Base-by-base conservation (phyloP, 176 grass and related monocot genomes). In the Guadua angustifolia region DNA sequence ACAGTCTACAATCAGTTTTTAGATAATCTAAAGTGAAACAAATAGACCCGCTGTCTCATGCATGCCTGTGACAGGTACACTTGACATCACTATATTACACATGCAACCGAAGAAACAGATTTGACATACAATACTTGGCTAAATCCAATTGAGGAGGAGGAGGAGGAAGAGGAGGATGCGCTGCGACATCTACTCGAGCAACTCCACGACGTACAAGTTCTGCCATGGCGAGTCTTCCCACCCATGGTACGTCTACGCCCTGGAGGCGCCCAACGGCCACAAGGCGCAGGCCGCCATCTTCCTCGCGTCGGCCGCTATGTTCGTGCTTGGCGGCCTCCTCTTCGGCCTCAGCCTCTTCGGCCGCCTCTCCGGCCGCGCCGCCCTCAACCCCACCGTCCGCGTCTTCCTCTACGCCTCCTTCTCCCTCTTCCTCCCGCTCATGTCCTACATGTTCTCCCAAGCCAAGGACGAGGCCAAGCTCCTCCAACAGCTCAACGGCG, bases 381-480 rank as follows among this genome's bases (percentile, higher is more conserved):
- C 32, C 40, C 63, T 51, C 46, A 67, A 12, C 78, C 60, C 53
- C 53, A 71, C 80, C 33, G 51, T 83, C 47, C 66, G 80, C 39
- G 11, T 83, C 66, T 83, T 83, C 80, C 38, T 83, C 15, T 60
- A 58, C 17, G 66, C 69, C 2, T 58, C 69, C 36, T 83, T 83
- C 66, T 53, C 84, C 5, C 84, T 86, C 21, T 80, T 80, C 66
- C 84, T 86, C 40, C 76, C 66, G 0, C 75, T 86, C 50, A 80
- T 79, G 84, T 80, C 84, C 22, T 86, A 86, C 65, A 43, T 86
- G 75, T 86, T 72, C 52, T 86, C 75, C 25, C 26, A 86, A n/a
- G 76, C 63, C 22, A 73, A 72, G 52, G 39, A 73, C 17, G 7
- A 69, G 19, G 67, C 39, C 36, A 49, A 47, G 12, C 53, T 13